phyloP scores from a whole-genome alignment of 1,139 yeast species.

The Candida gigantensis region DNA sequence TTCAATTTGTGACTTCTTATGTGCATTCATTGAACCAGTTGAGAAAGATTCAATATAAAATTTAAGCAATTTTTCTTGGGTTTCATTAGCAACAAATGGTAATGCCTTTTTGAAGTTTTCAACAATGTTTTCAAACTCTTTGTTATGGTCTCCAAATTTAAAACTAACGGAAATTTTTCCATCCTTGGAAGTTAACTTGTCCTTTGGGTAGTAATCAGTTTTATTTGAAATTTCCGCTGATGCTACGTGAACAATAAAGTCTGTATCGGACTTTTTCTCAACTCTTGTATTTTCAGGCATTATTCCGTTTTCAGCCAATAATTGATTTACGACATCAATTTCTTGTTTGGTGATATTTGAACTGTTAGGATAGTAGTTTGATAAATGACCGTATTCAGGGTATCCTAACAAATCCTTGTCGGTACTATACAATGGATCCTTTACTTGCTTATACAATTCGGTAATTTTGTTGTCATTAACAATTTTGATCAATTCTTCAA shows the following conservation, averaged over 20 bases:
- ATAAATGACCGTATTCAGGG: constrained; percentile 73
- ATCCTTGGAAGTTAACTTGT: constrained; percentile 22
- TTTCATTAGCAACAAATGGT: constrained; percentile 69
- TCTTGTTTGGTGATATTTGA: constrained; percentile 56
- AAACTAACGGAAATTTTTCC: constrained; percentile 45
- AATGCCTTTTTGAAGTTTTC: constrained; percentile 57
- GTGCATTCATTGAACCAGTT: constrained; percentile 84
- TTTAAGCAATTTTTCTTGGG: constrained; percentile 64
- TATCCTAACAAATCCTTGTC: constrained; percentile 66
- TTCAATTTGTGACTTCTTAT: constrained; percentile 76
- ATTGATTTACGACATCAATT: constrained; percentile 63
- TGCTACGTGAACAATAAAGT: constrained; percentile 62
- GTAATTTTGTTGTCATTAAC: constrained; percentile 38
- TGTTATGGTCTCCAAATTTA: constrained; percentile 73
- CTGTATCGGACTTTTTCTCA: constrained; percentile 44
- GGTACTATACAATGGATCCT: constrained; percentile 53
- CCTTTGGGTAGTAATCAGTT: constrained; percentile 42
- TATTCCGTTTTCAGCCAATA: constrained; percentile 60
- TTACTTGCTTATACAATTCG: constrained; percentile 44
- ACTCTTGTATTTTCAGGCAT: constrained; percentile 86
- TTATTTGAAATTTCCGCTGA: constrained; percentile 50
- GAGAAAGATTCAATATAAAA: constrained; percentile 69
- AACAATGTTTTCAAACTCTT: constrained; percentile 63
- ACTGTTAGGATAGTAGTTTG: constrained; percentile 66
- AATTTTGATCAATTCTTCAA: constrained; percentile 48